Conservation (phyloP, 306 rosid species). For the Luffa acutangula region DNA sequence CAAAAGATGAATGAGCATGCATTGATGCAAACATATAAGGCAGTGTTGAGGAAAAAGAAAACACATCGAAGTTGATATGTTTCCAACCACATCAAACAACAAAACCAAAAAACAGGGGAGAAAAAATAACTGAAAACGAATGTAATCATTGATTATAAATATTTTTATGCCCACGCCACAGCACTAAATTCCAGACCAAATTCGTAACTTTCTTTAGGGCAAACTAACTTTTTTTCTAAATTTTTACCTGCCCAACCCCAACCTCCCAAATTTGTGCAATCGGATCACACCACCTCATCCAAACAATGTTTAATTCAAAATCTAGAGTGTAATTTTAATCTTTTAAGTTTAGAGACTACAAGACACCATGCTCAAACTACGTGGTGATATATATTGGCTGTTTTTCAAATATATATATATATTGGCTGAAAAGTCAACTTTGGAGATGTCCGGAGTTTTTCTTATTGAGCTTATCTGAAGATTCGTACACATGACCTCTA, state of each 20-base stretch:
- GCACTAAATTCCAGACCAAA: not conserved
- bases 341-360: not conserved
- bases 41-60: not conserved
- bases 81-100: not conserved
- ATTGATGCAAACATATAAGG: not conserved
- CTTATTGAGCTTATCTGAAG: not conserved
- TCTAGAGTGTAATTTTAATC: not conserved
- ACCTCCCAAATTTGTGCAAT: not conserved
- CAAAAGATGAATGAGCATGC: not conserved
- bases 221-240: not conserved
- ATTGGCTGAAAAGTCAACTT: not conserved
- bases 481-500: not conserved
- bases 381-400: not conserved
- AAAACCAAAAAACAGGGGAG: not conserved
- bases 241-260: not conserved
- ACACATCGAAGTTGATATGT: not conserved
- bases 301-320: not conserved
- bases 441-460: not conserved
- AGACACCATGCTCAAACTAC: not conserved
- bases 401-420: no score
- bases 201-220: not conserved
- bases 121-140: not conserved
- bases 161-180: not conserved
- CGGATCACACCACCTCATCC: not conserved
- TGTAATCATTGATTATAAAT: not conserved